Percentiles rank a stretch among this genome's conserved stretches.
Conservation (phyloP, 163 green algal species). For the Scenedesmus sp. region DNA sequence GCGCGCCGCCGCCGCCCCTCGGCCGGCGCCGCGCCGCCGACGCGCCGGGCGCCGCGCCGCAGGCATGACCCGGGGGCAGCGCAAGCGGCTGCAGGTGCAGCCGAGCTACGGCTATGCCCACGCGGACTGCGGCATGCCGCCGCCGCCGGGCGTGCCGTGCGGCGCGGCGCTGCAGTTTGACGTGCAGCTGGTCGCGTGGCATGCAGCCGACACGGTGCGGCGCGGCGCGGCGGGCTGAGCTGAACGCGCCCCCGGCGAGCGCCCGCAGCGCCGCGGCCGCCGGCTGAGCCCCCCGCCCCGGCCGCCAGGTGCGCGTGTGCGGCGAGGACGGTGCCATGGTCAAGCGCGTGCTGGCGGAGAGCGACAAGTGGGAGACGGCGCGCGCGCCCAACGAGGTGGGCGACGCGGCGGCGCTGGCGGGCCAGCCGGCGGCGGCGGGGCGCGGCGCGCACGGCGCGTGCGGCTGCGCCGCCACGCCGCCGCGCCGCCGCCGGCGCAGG, state of each 20-base stretch:
- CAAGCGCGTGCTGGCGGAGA: conserved; percentile 61
- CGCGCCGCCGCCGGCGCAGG: too few relatives aligned
- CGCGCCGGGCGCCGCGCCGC: too few relatives aligned
- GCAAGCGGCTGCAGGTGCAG: conserved; percentile 67
- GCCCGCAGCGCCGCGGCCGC: not conserved
- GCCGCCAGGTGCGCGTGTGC: conserved; percentile 42
- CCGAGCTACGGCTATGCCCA: conserved; percentile 76
- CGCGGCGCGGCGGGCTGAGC: not conserved
- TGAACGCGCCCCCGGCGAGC: not conserved
- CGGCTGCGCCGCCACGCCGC: too few relatives aligned
- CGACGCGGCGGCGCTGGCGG: not conserved
- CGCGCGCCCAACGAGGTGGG: conserved; percentile 76
- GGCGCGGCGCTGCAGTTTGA: conserved; percentile 59
- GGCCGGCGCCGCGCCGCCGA: too few relatives aligned
- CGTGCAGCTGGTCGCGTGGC: conserved; percentile 56
- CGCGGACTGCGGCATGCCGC: conserved; percentile 64
- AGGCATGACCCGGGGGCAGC: conserved; percentile 70
- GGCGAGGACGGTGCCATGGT: conserved; percentile 49
- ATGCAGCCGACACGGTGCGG: not conserved
- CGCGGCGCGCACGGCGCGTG: too few relatives aligned
- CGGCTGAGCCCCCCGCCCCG: not conserved
- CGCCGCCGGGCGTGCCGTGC: conserved; percentile 50
- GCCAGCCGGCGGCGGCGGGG: too few relatives aligned
- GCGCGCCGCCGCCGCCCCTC: too few relatives aligned
- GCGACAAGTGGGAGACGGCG: conserved; percentile 75